A percentile compares a stretch with the other conserved stretches of the same genome.
phyloP scores from a whole-genome alignment of 345 rosid species.

The Gossypioides kirkii region DNA sequence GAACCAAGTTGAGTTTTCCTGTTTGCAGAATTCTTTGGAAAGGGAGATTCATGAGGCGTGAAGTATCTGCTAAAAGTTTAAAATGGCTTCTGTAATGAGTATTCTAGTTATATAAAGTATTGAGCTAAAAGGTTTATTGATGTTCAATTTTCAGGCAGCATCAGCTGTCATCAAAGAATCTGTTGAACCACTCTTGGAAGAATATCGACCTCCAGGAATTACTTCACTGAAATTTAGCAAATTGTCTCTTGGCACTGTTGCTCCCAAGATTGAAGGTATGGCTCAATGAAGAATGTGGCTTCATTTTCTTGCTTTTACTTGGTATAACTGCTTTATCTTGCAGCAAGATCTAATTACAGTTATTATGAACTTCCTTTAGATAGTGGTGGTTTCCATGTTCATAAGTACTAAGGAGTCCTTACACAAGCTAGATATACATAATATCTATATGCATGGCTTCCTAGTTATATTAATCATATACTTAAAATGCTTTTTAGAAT shows the following conservation, averaged over 20 bases:
- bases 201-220: slow-evolving; percentile 93
- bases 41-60: not conserved
- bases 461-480: not conserved
- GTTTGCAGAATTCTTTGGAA: not conserved
- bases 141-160: slow-evolving; percentile 66
- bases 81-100: not conserved
- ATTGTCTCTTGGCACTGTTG: slow-evolving; percentile 85
- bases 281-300: slow-evolving; percentile 1
- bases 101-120: not conserved
- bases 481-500: not conserved
- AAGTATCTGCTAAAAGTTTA: not conserved
- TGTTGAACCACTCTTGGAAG: slow-evolving; percentile 95
- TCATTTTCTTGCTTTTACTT: not conserved
- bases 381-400: not conserved
- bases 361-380: not conserved
- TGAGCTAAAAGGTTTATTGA: slow-evolving; percentile 19
- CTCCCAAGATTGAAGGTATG: slow-evolving; percentile 98
- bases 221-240: slow-evolving; percentile 87
- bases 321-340: not conserved
- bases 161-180: slow-evolving; percentile 84
- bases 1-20: not conserved
- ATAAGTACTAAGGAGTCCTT: not conserved
- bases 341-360: not conserved
- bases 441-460: not conserved
- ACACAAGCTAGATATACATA: not conserved